Conservation (phyloP, 2,329 filamentous ascomycete species). For the Fusarium compactum region DNA sequence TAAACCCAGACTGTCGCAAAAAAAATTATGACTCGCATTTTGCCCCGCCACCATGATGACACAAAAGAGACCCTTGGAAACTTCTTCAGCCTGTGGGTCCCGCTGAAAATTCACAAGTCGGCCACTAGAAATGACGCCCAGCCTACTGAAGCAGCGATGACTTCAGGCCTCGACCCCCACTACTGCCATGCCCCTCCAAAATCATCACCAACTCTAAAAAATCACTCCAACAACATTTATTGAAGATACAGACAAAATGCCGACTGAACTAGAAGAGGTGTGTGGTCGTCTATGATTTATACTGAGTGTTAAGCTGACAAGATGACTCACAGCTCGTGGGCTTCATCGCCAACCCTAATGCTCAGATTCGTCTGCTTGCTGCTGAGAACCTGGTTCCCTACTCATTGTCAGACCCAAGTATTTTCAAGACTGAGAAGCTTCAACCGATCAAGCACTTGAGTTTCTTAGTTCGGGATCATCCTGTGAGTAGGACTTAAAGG, state of each 20-base stretch:
- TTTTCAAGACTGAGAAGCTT: conserved; percentile 87
- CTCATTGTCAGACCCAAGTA: conserved; percentile 75
- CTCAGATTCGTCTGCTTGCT: conserved; percentile 87
- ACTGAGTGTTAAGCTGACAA: conserved; percentile 12
- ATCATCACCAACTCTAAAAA: conserved; percentile 41
- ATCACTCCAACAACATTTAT: conserved; percentile 20
- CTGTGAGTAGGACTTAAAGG: conserved; percentile 63
- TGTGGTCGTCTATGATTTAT: neutral
- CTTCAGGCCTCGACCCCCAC: conserved; percentile 47
- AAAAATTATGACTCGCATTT: conserved; percentile 18
- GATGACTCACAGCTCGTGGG: conserved; percentile 77
- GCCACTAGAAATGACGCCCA: conserved; percentile 35
- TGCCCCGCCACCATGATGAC: conserved; percentile 45
- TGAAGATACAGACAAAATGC: conserved; percentile 63
- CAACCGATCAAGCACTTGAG: conserved; percentile 89
- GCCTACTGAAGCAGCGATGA: conserved; percentile 47
- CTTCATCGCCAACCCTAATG: conserved; percentile 92
- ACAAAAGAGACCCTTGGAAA: conserved; percentile 39
- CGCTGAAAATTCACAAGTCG: conserved; percentile 41
- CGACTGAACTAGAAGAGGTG: conserved; percentile 82
- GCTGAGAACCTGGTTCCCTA: conserved; percentile 90
- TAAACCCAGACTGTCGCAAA: neutral
- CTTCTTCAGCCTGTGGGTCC: conserved; percentile 44
- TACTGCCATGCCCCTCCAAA: conserved; percentile 47
- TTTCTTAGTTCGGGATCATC: conserved; percentile 84